phyloP scores from a whole-genome alignment of 331 rosid species.

The Rosa hybrid region DNA sequence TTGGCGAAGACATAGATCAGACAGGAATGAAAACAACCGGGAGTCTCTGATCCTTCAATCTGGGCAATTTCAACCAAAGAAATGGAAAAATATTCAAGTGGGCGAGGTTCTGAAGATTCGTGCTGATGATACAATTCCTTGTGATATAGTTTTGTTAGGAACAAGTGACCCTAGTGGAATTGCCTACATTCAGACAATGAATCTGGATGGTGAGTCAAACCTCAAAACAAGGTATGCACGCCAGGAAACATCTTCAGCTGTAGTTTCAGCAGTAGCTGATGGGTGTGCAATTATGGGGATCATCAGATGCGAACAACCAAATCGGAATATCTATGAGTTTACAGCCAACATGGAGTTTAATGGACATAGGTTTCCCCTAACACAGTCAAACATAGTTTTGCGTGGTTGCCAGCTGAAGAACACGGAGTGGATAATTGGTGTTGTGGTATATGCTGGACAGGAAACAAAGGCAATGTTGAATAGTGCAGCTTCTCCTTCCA shows the following conservation, averaged over 20 bases:
- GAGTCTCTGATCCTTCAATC: slow-evolving; percentile 65
- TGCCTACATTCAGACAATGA: slow-evolving; percentile 92
- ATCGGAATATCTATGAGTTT: slow-evolving; percentile 87
- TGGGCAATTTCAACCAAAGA: slow-evolving; percentile 55
- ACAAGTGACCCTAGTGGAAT: slow-evolving; percentile 89
- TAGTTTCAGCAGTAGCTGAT: slow-evolving; percentile 53
- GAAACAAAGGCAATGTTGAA: slow-evolving; percentile 95
- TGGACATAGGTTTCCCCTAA: slow-evolving; percentile 58
- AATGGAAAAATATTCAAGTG: slow-evolving; percentile 68
- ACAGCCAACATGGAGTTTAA: slow-evolving; percentile 83
- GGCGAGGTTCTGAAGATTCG: slow-evolving; percentile 82
- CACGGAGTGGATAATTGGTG: slow-evolving; percentile 87
- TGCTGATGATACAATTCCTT: slow-evolving; percentile 80
- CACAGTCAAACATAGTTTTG: slow-evolving; percentile 85
- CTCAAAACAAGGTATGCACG: slow-evolving; percentile 91
- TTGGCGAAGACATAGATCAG: slow-evolving; percentile 90
- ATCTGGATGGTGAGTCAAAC: slow-evolving; percentile 95
- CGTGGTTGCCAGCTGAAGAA: slow-evolving; percentile 98
- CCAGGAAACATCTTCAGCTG: slow-evolving; percentile 70
- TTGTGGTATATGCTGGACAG: slow-evolving; percentile 91
- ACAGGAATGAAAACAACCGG: slow-evolving; percentile 76
- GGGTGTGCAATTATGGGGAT: slow-evolving; percentile 57
- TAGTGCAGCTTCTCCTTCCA: slow-evolving; percentile 86
- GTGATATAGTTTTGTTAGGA: slow-evolving; percentile 86
- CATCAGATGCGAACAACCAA: slow-evolving; percentile 81